Conservation (phyloP, 1,284 basidiomycete species). For the Apiotrichum mycotoxinovorans region DNA sequence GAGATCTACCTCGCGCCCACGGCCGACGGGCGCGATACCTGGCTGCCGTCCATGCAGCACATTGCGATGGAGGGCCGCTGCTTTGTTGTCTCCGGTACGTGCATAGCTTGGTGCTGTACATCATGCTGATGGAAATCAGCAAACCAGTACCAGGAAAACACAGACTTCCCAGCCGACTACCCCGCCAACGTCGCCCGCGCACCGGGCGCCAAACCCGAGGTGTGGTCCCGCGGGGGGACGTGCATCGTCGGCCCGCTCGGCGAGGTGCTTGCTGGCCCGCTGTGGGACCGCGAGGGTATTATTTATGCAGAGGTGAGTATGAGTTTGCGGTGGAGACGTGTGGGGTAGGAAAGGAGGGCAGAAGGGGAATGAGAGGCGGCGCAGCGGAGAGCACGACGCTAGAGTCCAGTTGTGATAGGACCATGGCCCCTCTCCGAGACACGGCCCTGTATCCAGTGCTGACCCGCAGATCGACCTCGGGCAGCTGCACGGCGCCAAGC, state of each 20-base stretch:
- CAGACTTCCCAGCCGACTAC: constrained; percentile 30
- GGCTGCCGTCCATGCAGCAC: constrained; percentile 65
- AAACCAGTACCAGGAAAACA: constrained; percentile 29
- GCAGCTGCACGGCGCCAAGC: constrained; percentile 62
- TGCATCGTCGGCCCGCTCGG: constrained; percentile 66
- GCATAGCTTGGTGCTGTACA: too few species aligned
- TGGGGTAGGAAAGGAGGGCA: background rate
- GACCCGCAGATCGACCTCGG: constrained; percentile 57
- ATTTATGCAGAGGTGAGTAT: constrained; percentile 56
- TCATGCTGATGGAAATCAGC: constrained; percentile 7
- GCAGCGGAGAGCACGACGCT: too few species aligned
- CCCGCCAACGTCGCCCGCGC: constrained; percentile 13
- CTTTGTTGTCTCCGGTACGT: constrained; percentile 61
- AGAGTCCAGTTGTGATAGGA: too few species aligned
- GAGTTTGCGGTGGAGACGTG: background rate
- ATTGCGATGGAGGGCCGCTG: constrained; percentile 72
- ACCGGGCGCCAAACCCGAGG: background rate
- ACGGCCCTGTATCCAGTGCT: too few species aligned
- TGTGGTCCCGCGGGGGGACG: constrained; percentile 58
- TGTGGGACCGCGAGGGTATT: constrained; percentile 60
- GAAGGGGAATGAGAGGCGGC: background rate
- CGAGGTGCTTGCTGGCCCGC: constrained; percentile 63
- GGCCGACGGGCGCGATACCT: constrained; percentile 63
- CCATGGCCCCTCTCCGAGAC: too few species aligned
- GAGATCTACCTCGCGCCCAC: constrained; percentile 49